A percentile compares a stretch with the other conserved stretches of the same genome.
Conservation (phyloP, 2,329 filamentous ascomycete species). For the Sclerotinia minor region DNA sequence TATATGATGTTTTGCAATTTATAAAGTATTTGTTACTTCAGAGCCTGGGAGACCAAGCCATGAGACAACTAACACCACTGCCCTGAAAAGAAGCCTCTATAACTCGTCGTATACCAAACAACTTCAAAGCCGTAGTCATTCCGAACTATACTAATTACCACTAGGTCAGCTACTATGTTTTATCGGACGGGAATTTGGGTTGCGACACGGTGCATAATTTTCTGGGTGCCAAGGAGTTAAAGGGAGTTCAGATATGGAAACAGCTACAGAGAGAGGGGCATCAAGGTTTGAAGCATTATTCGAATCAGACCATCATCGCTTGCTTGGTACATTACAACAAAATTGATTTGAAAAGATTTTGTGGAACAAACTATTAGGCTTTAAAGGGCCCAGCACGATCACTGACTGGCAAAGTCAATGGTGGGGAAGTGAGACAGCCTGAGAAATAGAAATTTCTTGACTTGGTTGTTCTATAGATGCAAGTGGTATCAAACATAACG, state of each 20-base stretch:
- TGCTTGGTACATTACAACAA: neutral
- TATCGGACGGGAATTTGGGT: conserved; percentile 10
- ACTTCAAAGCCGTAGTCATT: neutral
- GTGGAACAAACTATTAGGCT: neutral
- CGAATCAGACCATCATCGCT: neutral
- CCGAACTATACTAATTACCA: neutral
- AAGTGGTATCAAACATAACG: conserved; percentile 37
- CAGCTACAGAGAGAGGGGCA: neutral
- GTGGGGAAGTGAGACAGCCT: neutral
- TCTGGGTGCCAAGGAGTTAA: conserved; percentile 8
- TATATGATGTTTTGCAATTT: conserved; percentile 84
- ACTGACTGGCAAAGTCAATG: neutral
- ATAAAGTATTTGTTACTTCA: conserved; percentile 99
- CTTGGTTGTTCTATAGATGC: conserved; percentile 29
- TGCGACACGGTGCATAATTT: neutral
- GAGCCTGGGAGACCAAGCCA: conserved; percentile 78
- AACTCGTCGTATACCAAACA: conserved; percentile 23
- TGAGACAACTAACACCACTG: conserved; percentile 97
- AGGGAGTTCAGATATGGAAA: conserved; percentile 10
- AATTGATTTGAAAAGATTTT: neutral
- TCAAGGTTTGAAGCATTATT: neutral
- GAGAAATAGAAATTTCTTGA: neutral
- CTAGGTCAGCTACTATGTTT: conserved; percentile 3
- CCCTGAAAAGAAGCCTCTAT: conserved; percentile 61
- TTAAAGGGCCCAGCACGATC: neutral